Conservation (phyloP, 163 green algal genomes). For the Scenedesmus sp. region DNA sequence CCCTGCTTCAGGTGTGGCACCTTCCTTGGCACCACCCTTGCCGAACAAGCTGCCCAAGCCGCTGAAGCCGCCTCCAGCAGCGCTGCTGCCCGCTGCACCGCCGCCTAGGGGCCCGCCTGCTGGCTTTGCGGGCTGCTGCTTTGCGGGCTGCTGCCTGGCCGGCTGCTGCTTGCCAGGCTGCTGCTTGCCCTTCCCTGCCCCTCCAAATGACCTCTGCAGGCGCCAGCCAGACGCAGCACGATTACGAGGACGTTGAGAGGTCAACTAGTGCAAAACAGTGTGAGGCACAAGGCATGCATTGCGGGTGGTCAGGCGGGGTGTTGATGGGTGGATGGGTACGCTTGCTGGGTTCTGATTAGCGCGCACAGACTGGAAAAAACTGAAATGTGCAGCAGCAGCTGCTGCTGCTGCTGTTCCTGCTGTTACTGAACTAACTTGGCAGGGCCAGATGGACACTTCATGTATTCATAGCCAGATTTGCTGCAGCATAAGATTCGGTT, state of each 20-base stretch:
- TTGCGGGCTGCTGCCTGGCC: not conserved
- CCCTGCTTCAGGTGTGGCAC: not conserved
- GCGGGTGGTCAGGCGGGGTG: too few relatives aligned
- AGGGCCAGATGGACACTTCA: too few relatives aligned
- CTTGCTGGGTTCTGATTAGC: too few relatives aligned
- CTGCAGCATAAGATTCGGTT: too few relatives aligned
- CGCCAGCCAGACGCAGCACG: too few relatives aligned
- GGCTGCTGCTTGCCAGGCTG: conserved; percentile 25
- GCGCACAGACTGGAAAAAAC: too few relatives aligned
- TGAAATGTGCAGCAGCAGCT: not conserved
- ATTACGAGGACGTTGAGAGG: too few relatives aligned
- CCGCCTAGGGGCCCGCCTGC: not conserved
- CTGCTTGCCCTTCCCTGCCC: conserved; percentile 30
- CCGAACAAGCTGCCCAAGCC: conserved; percentile 19
- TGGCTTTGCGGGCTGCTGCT: conserved; percentile 20
- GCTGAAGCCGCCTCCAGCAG: not conserved
- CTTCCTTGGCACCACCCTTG: not conserved
- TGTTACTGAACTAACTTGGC: not conserved
- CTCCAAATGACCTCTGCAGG: conserved; percentile 37
- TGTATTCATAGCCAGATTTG: too few relatives aligned
- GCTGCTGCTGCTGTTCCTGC: conserved; percentile 5
- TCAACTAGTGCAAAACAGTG: too few relatives aligned
- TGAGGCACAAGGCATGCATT: too few relatives aligned
- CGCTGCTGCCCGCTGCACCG: not conserved
- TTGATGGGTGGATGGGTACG: too few relatives aligned